Evolutionary conservation across 768 basidiomycete genomes (phyloP), one percentile per base, ranked within the genome.

Genomic region (Hypsizygus marmoreus): DNA sequence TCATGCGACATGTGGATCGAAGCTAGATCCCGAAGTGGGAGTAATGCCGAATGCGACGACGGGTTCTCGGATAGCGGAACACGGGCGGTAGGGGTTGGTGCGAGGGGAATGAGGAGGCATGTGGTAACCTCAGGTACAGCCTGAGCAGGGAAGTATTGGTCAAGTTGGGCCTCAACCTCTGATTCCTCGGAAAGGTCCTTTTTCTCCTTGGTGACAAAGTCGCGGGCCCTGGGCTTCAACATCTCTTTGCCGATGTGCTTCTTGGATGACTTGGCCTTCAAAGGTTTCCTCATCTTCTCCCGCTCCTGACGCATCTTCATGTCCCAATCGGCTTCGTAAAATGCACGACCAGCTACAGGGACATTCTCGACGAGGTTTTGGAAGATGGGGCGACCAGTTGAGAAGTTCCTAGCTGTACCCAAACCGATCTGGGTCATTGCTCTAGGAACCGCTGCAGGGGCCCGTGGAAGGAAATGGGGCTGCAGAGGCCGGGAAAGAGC

Each of bases 351-450:
- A 1, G 81, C 75, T n/a, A 94, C 67, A 6, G 91, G 91, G 0
- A 89, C 82, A 56, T 91, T 91, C 60, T 91, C 79, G 2, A 81
- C 81, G 31, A 94, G 63, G 60, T 87, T 83, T 61, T 90, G 83
- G 71, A 92, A 91, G 33, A 91, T 75, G 3, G 87, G 86, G 2
- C 85, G 80, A 9, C 74, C 76, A 2, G 82, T 79, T 17, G 82
- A 82, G 63, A 93, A 94, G 56, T 82, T 88, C 28, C 91, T 73
- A 0, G 84, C 87, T 0, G 80, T 77, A 28, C 88, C 87, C 2
- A 94, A 72, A 4, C 91, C 91, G 16, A 93, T 77, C 50, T 89
- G 84, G 0, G 77, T 64, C 22, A 86, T 65, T 37, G 67, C 66
- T 14, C 78, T 64, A 6, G 80, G 80, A 2, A 77, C 63, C 11